A percentile compares a stretch with the other conserved stretches of the same genome.
Evolutionary conservation across 352 stramenopile genomes (phyloP).

Genomic region (Pythium diclinum): DNA sequence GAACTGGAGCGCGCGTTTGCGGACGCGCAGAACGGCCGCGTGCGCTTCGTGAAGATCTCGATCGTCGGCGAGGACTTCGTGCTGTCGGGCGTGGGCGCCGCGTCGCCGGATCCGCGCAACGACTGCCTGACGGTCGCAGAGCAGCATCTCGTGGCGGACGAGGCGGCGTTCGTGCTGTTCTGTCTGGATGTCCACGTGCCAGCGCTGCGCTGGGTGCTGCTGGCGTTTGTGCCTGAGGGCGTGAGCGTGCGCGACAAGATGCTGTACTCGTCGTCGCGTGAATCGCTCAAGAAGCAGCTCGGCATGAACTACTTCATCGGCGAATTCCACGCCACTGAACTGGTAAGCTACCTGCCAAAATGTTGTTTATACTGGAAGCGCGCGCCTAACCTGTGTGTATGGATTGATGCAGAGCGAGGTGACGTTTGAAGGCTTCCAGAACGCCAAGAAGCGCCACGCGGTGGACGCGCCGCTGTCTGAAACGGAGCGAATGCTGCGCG

Average conservation of each 20-base stretch:
- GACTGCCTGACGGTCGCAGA: constrained; percentile 36
- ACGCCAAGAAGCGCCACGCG: constrained; percentile 64
- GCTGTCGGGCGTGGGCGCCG: constrained; percentile 37
- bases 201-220: constrained; percentile 71
- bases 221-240: constrained; percentile 75
- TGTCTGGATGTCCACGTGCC: constrained; percentile 71
- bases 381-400: not conserved
- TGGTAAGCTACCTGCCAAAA: constrained; percentile 26
- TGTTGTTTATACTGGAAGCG: not conserved
- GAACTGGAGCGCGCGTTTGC: constrained; percentile 72
- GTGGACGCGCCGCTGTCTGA: constrained; percentile 83
- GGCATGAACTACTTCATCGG: constrained; percentile 89
- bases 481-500: constrained; percentile 78
- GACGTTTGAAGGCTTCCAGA: constrained; percentile 71
- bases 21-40: constrained; percentile 61
- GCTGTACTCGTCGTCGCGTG: constrained; percentile 89
- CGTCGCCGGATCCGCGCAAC: constrained; percentile 36
- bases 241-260: constrained; percentile 88
- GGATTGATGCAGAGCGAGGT: constrained; percentile 51
- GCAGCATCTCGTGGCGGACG: constrained; percentile 29
- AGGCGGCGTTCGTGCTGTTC: constrained; percentile 73
- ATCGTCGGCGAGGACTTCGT: constrained; percentile 68
- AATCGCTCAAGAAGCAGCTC: constrained; percentile 89
- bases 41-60: constrained; percentile 65
- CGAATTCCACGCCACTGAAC: constrained; percentile 86